Evolutionary conservation across 495 filamentous ascomycete species (phyloP), one percentile per base, ranked within the genome.

Genomic region (Parathielavia hyrcaniae): DNA sequence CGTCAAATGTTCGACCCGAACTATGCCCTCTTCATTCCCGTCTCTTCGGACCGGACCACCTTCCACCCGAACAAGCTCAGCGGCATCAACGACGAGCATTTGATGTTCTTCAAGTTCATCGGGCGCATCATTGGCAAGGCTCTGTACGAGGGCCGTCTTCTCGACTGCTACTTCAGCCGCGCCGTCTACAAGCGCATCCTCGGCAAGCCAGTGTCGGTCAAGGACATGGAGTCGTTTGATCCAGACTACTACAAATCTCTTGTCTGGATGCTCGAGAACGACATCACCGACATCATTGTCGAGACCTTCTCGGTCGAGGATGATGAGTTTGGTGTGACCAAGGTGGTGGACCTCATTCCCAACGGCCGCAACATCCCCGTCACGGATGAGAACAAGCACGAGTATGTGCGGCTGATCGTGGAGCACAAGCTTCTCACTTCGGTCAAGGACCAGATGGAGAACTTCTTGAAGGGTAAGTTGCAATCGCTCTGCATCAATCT

Each of bases 21-120:
- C 71, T 99, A 97, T 68, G 93, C 90, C 48, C 79, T 99, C 26
- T 99, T 96, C 74, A 88, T 88, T 53, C 95, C 93, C 3, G 93
- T 99, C 35, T 93, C 95, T 22, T 91, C 93, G n/a, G 93, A 99
- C 67, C 85, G 92, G 36, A 99, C 93, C 4, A 99, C 93, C 0
- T 99, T 99, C 85, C 93, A 99, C 73, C 93, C 93, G 19, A 97
- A 96, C 71, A 88, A 86, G 64, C 77, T 92, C 59, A 97, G 91
- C 74, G 84, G 82, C 41, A 82, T 99, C 81, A 99, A 99, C 67
- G 83, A 86, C 12, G 91, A 99, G 73, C 93, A 99, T 78, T 73
- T 97, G 58, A 84, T 87, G 79, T 99, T 96, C 83, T 99, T 99
- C 85, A 96, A 95, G 68, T 99, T 99, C 77, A 97, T 97, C 64